Evolutionary conservation across 257 asterid genomes (phyloP).

Genomic region (Verbena officinalis): DNA sequence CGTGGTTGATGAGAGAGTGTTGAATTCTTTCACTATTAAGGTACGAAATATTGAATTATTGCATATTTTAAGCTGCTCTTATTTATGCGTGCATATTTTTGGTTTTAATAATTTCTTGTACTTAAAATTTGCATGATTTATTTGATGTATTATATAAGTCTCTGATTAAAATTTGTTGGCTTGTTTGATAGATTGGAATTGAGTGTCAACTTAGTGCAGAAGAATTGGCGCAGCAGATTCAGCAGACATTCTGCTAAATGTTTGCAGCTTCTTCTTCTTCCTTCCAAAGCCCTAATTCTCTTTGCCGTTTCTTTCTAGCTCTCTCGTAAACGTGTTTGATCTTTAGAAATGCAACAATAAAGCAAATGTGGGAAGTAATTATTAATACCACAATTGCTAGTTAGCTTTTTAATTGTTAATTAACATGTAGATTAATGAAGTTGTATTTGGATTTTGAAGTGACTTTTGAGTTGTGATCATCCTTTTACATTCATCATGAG

Average conservation of each 20-base stretch:
- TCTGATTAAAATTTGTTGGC: background rate
- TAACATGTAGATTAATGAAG: conserved; percentile 13
- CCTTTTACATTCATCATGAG: background rate
- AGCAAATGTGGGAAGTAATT: conserved; percentile 28
- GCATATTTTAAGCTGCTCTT: background rate
- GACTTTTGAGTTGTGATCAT: background rate
- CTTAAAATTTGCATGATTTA: background rate
- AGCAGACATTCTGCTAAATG: conserved; percentile 75
- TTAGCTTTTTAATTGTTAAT: background rate
- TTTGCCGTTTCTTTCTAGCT: background rate
- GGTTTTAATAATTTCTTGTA: background rate
- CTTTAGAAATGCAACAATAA: conserved; percentile 29
- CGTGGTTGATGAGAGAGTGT: conserved; percentile 65
- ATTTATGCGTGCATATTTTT: background rate
- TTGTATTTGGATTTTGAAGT: background rate
- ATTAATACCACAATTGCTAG: conserved; percentile 3
- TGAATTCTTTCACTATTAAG: conserved; percentile 87
- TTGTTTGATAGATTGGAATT: conserved; percentile 66
- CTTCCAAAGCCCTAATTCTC: conserved; percentile 22
- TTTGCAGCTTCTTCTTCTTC: background rate
- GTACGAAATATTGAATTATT: conserved; percentile 33
- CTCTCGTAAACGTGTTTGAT: background rate
- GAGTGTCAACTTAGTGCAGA: conserved; percentile 98
- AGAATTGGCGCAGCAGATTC: conserved; percentile 87
- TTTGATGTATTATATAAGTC: background rate